Percentiles rank a stretch among this genome's conserved stretches.
Evolutionary conservation across 495 filamentous ascomycete genomes (phyloP).

Genomic region (Lepidopterella palustris): DNA sequence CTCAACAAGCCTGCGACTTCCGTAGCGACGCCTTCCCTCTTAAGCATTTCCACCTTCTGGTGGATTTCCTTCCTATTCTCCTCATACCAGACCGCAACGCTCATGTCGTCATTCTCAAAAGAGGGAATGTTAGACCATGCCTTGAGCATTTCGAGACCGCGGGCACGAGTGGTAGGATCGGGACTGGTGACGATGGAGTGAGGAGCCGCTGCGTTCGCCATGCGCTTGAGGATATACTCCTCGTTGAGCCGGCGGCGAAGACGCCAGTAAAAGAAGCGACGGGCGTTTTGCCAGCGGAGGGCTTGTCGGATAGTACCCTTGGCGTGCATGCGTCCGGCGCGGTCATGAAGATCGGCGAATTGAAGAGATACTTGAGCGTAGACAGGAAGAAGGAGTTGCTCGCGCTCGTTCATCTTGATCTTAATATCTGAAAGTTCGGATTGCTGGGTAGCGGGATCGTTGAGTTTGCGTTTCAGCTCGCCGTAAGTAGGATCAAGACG

Average conservation of each 20-base stretch:
- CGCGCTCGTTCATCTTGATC: conserved; percentile 76
- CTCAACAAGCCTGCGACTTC: conserved; percentile 76
- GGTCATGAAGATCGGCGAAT: conserved; percentile 95
- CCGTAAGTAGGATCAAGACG: conserved; percentile 81
- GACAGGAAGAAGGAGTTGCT: conserved; percentile 81
- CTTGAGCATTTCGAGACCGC: conserved; percentile 61
- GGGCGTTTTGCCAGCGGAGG: conserved; percentile 79
- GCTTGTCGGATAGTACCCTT: conserved; percentile 85
- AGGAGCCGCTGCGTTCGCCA: conserved; percentile 50
- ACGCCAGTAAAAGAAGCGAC: conserved; percentile 99
- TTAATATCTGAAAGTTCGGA: conserved; percentile 74
- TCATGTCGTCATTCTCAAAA: conserved; percentile 69
- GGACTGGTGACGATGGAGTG: conserved; percentile 34
- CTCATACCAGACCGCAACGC: conserved; percentile 94
- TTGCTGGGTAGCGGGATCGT: conserved; percentile 59
- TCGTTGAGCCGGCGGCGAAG: conserved; percentile 93
- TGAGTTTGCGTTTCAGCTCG: conserved; percentile 68
- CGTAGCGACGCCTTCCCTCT: conserved; percentile 65
- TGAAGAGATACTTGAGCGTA: conserved; percentile 90
- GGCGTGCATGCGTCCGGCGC: conserved; percentile 93
- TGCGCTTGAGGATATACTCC: conserved; percentile 87
- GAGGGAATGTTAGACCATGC: conserved; percentile 69
- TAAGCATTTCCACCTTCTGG: conserved; percentile 71
- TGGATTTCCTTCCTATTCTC: conserved; percentile 79
- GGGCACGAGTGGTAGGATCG: conserved; percentile 45